phyloP scores from a whole-genome alignment of 306 rosid species.

The Castanea crenata region DNA sequence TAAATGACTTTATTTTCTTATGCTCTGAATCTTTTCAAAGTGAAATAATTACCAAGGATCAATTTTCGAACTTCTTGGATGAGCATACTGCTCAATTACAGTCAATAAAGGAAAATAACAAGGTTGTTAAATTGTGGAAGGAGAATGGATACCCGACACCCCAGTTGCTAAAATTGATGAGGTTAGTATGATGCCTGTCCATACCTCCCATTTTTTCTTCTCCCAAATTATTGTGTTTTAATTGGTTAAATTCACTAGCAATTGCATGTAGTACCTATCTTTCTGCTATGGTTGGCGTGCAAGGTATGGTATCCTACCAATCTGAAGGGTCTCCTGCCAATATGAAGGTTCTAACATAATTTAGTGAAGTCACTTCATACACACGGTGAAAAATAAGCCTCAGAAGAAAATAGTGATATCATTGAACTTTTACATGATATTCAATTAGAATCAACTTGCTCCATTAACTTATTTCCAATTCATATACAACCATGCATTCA shows the following conservation, averaged over 20 bases:
- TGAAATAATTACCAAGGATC: slow-evolving; percentile 19
- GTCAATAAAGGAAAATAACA: slow-evolving; percentile 30
- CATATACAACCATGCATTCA: neutral
- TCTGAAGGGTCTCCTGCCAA: neutral
- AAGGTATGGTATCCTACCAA: neutral
- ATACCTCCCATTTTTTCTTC: neutral
- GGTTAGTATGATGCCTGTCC: slow-evolving; percentile 43
- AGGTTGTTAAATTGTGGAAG: slow-evolving; percentile 46
- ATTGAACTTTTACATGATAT: neutral
- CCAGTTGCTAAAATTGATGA: slow-evolving; percentile 59
- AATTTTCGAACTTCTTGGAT: slow-evolving; percentile 21
- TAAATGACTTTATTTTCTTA: slow-evolving; percentile 55
- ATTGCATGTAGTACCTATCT: neutral
- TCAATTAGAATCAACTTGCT: neutral
- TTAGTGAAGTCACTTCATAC: neutral
- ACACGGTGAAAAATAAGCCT: neutral
- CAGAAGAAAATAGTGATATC: neutral
- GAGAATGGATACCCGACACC: slow-evolving; percentile 51
- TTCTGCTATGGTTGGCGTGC: neutral
- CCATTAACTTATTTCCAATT: neutral
- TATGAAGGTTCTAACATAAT: neutral
- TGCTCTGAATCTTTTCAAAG: slow-evolving; percentile 29
- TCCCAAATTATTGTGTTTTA: neutral
- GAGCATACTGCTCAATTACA: slow-evolving; percentile 33
- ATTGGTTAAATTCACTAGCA: neutral